Evolutionary conservation across 2,329 filamentous ascomycete species (phyloP).

Genomic region (Aspergillus flavus): DNA sequence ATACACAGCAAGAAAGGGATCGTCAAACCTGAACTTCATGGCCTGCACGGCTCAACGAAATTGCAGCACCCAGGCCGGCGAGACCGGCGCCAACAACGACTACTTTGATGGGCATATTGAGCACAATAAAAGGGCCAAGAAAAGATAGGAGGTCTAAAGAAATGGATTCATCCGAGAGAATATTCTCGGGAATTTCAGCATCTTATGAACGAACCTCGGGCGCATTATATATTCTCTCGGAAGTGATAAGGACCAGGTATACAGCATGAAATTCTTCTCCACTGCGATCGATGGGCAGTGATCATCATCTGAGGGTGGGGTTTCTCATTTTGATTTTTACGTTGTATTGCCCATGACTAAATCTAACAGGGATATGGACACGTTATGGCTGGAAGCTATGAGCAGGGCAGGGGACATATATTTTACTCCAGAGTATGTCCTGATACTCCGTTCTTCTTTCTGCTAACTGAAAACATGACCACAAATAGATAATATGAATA

Average conservation of each 20-base stretch:
- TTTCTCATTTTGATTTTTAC: not conserved
- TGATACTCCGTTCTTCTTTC: not conserved
- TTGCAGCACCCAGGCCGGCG: constrained; percentile 12
- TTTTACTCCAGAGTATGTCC: not conserved
- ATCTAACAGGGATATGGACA: not conserved
- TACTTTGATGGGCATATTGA: constrained; percentile 10
- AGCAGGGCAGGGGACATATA: not conserved
- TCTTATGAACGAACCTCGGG: not conserved
- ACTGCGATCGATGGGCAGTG: not conserved
- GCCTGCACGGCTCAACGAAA: constrained; percentile 10
- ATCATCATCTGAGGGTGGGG: not conserved
- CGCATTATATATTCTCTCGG: not conserved
- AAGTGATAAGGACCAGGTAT: not conserved
- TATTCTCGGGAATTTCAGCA: not conserved
- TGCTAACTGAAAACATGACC: too few species aligned
- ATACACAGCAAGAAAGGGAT: constrained; percentile 19
- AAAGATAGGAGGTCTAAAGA: not conserved
- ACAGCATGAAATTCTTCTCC: not conserved
- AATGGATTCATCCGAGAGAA: not conserved
- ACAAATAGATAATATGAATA: too few species aligned
- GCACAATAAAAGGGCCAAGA: not conserved
- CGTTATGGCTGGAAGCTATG: not conserved
- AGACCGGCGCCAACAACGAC: constrained; percentile 16
- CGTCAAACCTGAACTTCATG: constrained; percentile 30
- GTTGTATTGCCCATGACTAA: not conserved